A percentile compares a stretch with the other conserved stretches of the same genome.
Evolutionary conservation across 2,329 filamentous ascomycete species (phyloP).

Genomic region (Sporothrix euskadiensis): DNA sequence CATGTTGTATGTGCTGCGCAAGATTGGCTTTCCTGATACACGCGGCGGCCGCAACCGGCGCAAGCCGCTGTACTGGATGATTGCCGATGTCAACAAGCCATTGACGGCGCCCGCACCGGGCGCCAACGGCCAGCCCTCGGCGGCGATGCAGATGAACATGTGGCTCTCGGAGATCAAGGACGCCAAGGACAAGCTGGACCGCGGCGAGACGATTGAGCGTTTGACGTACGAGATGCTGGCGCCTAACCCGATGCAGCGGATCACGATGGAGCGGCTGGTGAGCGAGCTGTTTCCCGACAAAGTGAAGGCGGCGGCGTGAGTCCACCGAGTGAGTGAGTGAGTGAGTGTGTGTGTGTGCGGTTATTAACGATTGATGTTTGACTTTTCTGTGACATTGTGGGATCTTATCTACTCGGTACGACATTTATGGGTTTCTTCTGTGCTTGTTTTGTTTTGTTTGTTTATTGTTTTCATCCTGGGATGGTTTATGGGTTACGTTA

Average conservation of each 20-base stretch:
- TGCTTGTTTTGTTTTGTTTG: not conserved
- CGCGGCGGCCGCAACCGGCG: constrained; percentile 53
- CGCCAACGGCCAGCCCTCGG: constrained; percentile 36
- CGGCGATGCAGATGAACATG: constrained; percentile 55
- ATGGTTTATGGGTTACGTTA: constrained; percentile 9
- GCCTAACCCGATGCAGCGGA: constrained; percentile 52
- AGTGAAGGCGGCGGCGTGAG: not conserved
- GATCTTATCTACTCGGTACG: constrained; percentile 6
- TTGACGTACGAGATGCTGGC: constrained; percentile 57
- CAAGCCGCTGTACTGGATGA: constrained; percentile 58
- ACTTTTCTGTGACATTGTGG: not conserved
- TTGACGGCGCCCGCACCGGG: constrained; percentile 11
- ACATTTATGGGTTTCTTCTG: constrained; percentile 9
- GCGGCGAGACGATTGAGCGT: constrained; percentile 52
- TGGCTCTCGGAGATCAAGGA: constrained; percentile 58
- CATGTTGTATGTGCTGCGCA: constrained; percentile 60
- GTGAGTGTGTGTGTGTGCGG: not conserved
- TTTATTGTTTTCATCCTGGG: not conserved
- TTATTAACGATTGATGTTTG: not conserved
- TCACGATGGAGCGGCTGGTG: constrained; percentile 56
- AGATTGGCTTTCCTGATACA: constrained; percentile 57
- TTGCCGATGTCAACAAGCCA: constrained; percentile 53
- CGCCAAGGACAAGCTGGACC: constrained; percentile 49
- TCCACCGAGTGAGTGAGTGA: not conserved
- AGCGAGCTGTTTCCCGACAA: constrained; percentile 43